These are phyloP conservation scores for Magnaporthiopsis poae DNA, from an alignment of 2,329 filamentous ascomycete species.

Conservation along the genomic window DNA sequence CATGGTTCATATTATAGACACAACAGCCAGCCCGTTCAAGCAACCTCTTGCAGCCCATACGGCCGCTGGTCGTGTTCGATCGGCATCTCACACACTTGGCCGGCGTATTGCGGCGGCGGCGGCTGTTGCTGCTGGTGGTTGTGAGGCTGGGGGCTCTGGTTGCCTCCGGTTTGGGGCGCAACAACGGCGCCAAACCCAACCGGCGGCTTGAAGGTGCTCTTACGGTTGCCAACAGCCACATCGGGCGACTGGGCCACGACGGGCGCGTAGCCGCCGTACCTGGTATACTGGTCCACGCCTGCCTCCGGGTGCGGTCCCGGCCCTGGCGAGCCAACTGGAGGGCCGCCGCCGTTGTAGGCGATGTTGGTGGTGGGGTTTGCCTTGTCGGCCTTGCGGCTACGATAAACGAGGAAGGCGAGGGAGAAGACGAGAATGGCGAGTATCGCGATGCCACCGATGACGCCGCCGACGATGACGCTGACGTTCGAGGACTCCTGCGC, in stretches of 20 bases:
- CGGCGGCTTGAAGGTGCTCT: not conserved
- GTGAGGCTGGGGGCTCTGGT: not conserved
- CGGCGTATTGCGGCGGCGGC: not conserved
- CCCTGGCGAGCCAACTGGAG: not conserved
- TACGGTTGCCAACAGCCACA: not conserved
- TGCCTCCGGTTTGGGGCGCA: no score
- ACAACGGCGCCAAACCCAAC: not conserved
- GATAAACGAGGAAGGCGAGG: not conserved
- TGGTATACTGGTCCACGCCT: not conserved
- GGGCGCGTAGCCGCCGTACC: not conserved
- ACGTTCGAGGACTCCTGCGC: not conserved
- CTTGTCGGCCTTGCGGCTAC: not conserved
- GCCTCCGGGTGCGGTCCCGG: not conserved
- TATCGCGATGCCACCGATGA: not conserved
- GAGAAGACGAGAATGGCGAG: not conserved
- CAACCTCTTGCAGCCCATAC: not conserved
- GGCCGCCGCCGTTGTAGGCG: no score
- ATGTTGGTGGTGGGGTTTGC: no score
- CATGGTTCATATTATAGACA: not conserved
- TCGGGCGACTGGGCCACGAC: not conserved
- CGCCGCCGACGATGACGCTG: not conserved
- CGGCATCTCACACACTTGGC: not conserved
- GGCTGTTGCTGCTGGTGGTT: not conserved
- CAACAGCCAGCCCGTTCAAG: not conserved
- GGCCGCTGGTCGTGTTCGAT: not conserved